Base-by-base conservation (phyloP, 192 early-diverging fungal genomes). In the Entrophospora sp. region DNA sequence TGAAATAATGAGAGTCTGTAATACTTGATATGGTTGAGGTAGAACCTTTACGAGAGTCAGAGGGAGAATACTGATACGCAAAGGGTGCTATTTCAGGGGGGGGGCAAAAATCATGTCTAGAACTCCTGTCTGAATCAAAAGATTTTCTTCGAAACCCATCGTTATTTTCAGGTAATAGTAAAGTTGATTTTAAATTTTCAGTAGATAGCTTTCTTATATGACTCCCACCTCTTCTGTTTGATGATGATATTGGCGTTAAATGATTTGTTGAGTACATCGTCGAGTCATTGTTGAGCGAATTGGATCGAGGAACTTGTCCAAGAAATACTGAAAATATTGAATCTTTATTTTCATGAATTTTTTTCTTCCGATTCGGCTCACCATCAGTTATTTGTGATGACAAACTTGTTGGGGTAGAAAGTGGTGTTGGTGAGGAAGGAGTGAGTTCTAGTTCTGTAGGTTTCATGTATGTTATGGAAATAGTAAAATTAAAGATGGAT, bases 51-150 rank as follows among this genome's bases (percentile, higher is more conserved):
- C 36, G 28, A 66, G 14, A n/a, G 0, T 66, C 64, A 9, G 5
- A 0, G 9, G 13, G 46, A 13, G 2, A 25, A 28, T 14, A 28
- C 27, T 66, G 48, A 22, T 66, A 66, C 5, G 20, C 25, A 66
- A 66, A 66, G 6, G 46, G 64, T 2, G 64, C 49, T 24, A 66
- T 66, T 42, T 55, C 64, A 28, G 35, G 31, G 30, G 64, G 64
- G 20, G 64, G 64, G 27, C 25, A 66, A 30, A 53, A 31, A 31
- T 32, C 62, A 43, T 61, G 43, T 3, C 27, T 14, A 42, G 27
- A 16, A 28, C 20, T 61, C 35, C 32, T 58, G 28, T 61, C 20
- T 31, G 42, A 62, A 46, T 62, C 61, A 46, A 62, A 62, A 10
- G 61, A 62, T 25, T 62, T 62, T 46, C 61, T 62, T 18, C 61